phyloP scores from a whole-genome alignment of 768 basidiomycete genomes.

The Boletus edulis region DNA sequence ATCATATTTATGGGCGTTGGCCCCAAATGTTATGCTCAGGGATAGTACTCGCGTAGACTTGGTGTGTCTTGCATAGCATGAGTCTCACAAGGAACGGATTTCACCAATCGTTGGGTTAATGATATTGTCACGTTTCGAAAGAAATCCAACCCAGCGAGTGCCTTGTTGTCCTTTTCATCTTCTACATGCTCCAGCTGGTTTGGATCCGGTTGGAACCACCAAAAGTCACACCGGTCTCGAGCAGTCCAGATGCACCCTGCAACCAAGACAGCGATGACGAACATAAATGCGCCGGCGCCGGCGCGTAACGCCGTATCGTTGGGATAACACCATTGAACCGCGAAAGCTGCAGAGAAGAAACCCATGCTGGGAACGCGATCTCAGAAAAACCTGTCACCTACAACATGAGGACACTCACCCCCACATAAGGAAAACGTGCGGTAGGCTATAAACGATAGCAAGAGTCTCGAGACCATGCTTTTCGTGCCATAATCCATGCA shows the following conservation, averaged over 20 bases:
- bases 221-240: slow-evolving; percentile 10
- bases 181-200: neutral
- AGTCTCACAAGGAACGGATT: neutral
- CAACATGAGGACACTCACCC: slow-evolving; percentile 39
- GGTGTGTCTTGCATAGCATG: neutral
- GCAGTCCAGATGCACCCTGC: slow-evolving; percentile 42
- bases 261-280: slow-evolving; percentile 32
- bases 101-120: neutral
- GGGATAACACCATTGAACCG: slow-evolving; percentile 23
- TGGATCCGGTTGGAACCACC: slow-evolving; percentile 30
- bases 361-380: slow-evolving; percentile 20
- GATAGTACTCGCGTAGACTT: neutral
- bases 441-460: slow-evolving; percentile 52
- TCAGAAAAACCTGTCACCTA: neutral
- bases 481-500: slow-evolving; percentile 18
- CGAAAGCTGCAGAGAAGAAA: slow-evolving; percentile 28
- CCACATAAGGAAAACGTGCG: slow-evolving; percentile 59
- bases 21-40: too few species aligned
- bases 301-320: slow-evolving; percentile 8
- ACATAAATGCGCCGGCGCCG: slow-evolving; percentile 32
- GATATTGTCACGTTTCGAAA: neutral
- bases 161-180: neutral
- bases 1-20: too few species aligned
- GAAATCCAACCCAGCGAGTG: neutral
- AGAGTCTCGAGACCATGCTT: slow-evolving; percentile 46